These are phyloP conservation scores for Hansenula anomala DNA, from an alignment of 1,139 yeast species.

Conservation along the genomic window DNA sequence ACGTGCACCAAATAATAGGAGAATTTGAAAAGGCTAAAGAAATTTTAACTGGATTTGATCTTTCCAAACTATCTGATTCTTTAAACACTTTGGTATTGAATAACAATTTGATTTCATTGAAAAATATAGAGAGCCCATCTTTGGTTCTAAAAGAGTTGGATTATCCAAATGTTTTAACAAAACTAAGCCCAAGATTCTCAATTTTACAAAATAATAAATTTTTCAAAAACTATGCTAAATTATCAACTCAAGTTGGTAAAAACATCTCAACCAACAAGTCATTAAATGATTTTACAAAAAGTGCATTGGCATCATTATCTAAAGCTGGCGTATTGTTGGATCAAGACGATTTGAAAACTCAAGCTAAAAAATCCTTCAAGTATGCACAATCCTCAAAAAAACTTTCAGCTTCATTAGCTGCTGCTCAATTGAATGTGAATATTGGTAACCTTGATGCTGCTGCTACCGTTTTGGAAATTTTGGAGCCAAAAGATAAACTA, in stretches of 20 bases:
- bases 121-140: conserved; percentile 3
- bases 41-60: conserved; percentile 30
- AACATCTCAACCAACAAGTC: conserved; percentile 3
- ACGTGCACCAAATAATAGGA: conserved; percentile 48
- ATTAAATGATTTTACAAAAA: conserved; percentile 10
- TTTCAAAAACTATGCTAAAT: conserved; percentile 16
- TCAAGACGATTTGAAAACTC: conserved; percentile 9
- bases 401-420: conserved; percentile 34
- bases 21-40: conserved; percentile 37
- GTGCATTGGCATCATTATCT: conserved; percentile 7
- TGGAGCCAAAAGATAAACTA: conserved; percentile 22
- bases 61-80: conserved; percentile 20
- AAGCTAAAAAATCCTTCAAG: conserved; percentile 28
- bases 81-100: conserved; percentile 25
- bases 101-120: conserved; percentile 19
- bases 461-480: conserved; percentile 35
- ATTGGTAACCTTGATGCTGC: conserved; percentile 42
- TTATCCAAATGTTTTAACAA: conserved; percentile 17
- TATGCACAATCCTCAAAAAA: conserved; percentile 23
- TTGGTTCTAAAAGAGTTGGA: conserved; percentile 28
- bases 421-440: conserved; percentile 41
- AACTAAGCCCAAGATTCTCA: conserved; percentile 17
- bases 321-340: conserved; percentile 14
- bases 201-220: conserved; percentile 13
- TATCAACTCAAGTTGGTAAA: conserved; percentile 16